Base-by-base conservation (phyloP, 768 basidiomycete genomes). In the Lactarius sp. region DNA sequence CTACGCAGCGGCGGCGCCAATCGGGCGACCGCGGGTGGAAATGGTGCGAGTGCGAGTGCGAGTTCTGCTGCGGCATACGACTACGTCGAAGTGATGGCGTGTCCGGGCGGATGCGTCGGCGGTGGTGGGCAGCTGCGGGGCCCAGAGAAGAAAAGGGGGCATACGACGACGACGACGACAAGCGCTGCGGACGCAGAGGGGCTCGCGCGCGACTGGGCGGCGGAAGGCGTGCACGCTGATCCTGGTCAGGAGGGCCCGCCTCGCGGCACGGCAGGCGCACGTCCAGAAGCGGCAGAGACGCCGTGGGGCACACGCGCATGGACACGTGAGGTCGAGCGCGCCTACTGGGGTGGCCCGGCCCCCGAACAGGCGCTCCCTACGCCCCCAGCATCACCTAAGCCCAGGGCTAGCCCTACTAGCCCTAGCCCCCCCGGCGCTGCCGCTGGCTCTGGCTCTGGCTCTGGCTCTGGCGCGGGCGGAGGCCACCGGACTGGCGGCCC, bases 1-100 rank as follows among this genome's bases (percentile, higher is more conserved):
- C 59, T 56, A 71, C 61, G 68, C 60, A 67, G 65, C 54, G 56
- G 74, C 69, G 46, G 70, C 66, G 69, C 70, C 50, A 67, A 76
- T 70, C 61, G 79, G 51, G 47, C 4, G n/a, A 8, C 12, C 3
- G 16, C 34, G 18, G 49, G 27, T 27, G 27, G 27, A 27, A 27
- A 36, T 39, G 22, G 46, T 22, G n/a, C 22, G 47, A 20, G 52
- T 22, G n/a, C 22, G 47, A 20, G 52, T 22, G n/a, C 44, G 2
- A 8, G 41, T 20, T n/a, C 73, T 62, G 77, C 79, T 20, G 33
- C 73, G 64, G 77, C 80, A 49, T 92, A 92, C 72, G 93, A 96
- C 76, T 97, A 94, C 73, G 87, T 96, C 46, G 94, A 97, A 72
- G 94, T 99, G 66, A 98, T 99, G 97, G 97, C 97, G 39, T 99